A percentile compares a stretch with the other conserved stretches of the same genome.
Conservation (phyloP, 768 basidiomycete genomes). For the Coprinopsis cinerea region DNA sequence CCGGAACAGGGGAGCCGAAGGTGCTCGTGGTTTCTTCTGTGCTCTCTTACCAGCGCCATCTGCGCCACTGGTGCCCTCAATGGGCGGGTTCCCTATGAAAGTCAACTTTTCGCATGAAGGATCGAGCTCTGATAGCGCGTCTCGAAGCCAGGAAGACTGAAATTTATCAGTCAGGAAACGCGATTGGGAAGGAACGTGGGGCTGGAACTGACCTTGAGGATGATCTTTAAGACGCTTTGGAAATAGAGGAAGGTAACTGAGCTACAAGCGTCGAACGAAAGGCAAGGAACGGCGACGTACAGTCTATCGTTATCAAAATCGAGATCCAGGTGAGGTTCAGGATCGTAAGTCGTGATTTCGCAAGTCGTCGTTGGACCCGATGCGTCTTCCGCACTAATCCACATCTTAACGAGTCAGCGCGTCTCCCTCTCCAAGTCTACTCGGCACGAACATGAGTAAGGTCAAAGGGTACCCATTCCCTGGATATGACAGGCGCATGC, state of each 20-base stretch:
- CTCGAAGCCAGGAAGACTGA: conserved; percentile 87
- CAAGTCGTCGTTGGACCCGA: conserved; percentile 81
- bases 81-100: conserved; percentile 69
- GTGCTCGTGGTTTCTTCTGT: conserved; percentile 18
- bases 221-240: conserved; percentile 70
- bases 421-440: neutral
- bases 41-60: conserved; percentile 15
- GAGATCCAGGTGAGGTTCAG: conserved; percentile 77
- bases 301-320: conserved; percentile 64
- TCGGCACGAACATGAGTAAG: conserved; percentile 63
- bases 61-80: conserved; percentile 18
- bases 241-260: too few relatives aligned
- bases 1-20: conserved; percentile 61
- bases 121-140: conserved; percentile 88
- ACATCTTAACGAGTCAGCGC: neutral
- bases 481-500: conserved; percentile 79
- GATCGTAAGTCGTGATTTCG: conserved; percentile 79
- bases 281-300: conserved; percentile 32
- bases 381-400: conserved; percentile 64
- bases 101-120: conserved; percentile 82
- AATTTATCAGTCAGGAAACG: neutral
- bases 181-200: neutral
- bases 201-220: conserved; percentile 62
- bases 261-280: too few relatives aligned
- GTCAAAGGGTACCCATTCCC: conserved; percentile 76